Conservation (phyloP, 768 basidiomycete species). For the Kwoniella heveanensis region DNA sequence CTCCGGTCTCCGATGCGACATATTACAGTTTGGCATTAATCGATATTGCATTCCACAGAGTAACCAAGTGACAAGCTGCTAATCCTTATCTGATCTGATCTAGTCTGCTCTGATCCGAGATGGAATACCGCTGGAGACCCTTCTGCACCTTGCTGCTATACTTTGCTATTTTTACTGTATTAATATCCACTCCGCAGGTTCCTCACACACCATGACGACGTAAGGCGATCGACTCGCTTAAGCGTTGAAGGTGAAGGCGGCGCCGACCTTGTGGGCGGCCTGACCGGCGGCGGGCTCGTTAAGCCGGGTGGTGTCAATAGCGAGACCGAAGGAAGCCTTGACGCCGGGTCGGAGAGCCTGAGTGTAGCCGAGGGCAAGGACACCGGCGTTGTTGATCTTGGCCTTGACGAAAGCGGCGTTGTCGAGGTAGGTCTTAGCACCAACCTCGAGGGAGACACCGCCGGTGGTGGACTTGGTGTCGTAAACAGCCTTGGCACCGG, state of each 20-base stretch:
- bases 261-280: conserved; percentile 57
- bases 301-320: conserved; percentile 88
- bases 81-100: conserved; percentile 9
- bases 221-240: conserved; percentile 37
- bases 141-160: too few species aligned
- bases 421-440: conserved; percentile 89
- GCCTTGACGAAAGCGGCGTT: conserved; percentile 90
- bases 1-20: too few species aligned
- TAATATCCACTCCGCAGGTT: too few species aligned
- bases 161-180: too few species aligned
- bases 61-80: conserved; percentile 9
- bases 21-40: too few species aligned
- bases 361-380: conserved; percentile 81
- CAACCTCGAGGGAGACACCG: conserved; percentile 88
- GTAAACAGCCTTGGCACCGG: conserved; percentile 71
- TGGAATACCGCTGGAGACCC: too few species aligned
- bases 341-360: conserved; percentile 69
- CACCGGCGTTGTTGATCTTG: conserved; percentile 96
- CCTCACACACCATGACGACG: not conserved
- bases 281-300: conserved; percentile 64
- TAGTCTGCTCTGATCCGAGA: conserved; percentile 4
- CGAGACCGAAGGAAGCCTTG: conserved; percentile 79
- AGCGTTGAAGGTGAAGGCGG: conserved; percentile 58
- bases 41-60: not conserved
- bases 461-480: conserved; percentile 86